A percentile compares a stretch with the other conserved stretches of the same genome.
Evolutionary conservation across 2,329 filamentous ascomycete genomes (phyloP).

Genomic region (Coniosporium tulheliwenetii): DNA sequence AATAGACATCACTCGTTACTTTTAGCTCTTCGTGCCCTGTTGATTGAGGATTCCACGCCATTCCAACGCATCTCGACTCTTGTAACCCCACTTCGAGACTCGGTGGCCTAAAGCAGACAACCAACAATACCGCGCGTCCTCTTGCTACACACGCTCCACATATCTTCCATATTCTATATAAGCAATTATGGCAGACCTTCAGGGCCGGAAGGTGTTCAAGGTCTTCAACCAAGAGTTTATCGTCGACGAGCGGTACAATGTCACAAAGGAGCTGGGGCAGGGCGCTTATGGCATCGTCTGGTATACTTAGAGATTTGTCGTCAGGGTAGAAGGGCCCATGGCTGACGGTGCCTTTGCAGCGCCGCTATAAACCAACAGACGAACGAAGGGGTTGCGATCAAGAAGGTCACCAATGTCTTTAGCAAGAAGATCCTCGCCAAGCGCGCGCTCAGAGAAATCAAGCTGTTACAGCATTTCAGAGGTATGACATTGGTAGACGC

Average conservation of each 20-base stretch:
- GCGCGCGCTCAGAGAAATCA: slow-evolving; percentile 94
- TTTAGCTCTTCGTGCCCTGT: too few species aligned
- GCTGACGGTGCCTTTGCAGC: slow-evolving; percentile 30
- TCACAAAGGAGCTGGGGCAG: slow-evolving; percentile 96
- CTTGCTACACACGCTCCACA: too few species aligned
- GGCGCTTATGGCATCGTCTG: slow-evolving; percentile 98
- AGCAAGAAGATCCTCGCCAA: slow-evolving; percentile 99
- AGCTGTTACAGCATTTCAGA: slow-evolving; percentile 94
- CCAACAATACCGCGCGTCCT: too few species aligned
- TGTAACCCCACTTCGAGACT: too few species aligned
- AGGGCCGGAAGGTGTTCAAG: slow-evolving; percentile 86
- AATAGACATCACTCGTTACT: too few species aligned
- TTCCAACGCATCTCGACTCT: too few species aligned
- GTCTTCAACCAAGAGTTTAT: slow-evolving; percentile 99
- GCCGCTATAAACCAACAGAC: slow-evolving; percentile 85
- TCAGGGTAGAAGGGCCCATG: slow-evolving; percentile 12
- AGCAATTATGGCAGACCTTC: slow-evolving; percentile 39
- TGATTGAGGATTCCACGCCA: too few species aligned
- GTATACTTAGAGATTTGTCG: slow-evolving; percentile 29
- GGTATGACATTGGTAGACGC: slow-evolving; percentile 11
- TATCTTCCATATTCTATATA: too few species aligned
- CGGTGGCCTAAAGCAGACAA: too few species aligned
- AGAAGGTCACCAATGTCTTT: slow-evolving; percentile 99
- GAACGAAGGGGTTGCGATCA: slow-evolving; percentile 90
- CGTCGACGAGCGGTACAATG: slow-evolving; percentile 94